Base-by-base conservation (phyloP, 2,329 filamentous ascomycete species). In the Myriosclerotinia curreyana region DNA sequence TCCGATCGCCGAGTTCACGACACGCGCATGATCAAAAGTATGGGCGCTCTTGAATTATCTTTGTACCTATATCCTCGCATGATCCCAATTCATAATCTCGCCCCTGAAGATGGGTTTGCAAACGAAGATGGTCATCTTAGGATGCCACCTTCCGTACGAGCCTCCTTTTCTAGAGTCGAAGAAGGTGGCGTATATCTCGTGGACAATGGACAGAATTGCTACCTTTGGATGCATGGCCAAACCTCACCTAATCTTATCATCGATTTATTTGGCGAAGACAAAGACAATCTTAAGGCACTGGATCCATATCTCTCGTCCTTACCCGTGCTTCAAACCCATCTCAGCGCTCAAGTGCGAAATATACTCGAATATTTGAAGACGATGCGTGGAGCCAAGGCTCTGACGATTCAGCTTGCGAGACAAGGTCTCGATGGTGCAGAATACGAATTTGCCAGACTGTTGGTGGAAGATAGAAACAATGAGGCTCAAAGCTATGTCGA, bases 401-500 rank as follows among this genome's bases (percentile, higher is more conserved):
- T 96, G 66, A 91, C 91, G 1, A 84, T 99, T 55, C 95, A 98
- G 77, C 82, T 99, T 55, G 95, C 95, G 9, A 81, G 95, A 65
- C 95, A 98, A 77, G 93, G 93, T 0, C 82, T 98, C 5, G 95
- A 99, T 73, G 95, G 95, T 0, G 91, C 93, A 3, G 95, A 99
- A 76, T 98, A 92, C 73, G 95, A 99, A 77, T 99, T 98, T 80
- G 95, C 95, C 9, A 82, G 93, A 61, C 81, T 96, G 77, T 77
- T 99, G 69, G 87, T 96, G 40, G 95, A 99, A 78, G 95, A 99
- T 74, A 85, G 95, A 69, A 98, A 98, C 76, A 96, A 96, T 70
- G 95, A 99, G 79, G 95, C 95, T 44, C 93, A 96, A 78, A 96
- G 91, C 75, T 99, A 98, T 77, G 95, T 98, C 42, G 95, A 99